phyloP scores from a whole-genome alignment of 768 basidiomycete genomes.

The Serendipita sp. region DNA sequence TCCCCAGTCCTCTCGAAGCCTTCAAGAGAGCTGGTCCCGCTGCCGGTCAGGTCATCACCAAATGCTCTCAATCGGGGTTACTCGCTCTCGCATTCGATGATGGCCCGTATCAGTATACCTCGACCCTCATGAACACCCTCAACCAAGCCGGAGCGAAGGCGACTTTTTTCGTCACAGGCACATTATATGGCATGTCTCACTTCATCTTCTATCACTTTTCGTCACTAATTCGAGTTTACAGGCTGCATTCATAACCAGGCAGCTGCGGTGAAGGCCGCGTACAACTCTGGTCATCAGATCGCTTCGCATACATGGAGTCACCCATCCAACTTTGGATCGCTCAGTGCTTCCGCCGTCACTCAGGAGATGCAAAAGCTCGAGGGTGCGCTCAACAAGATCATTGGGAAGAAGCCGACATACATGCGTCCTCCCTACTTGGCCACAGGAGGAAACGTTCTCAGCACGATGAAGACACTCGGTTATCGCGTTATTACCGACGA shows the following conservation, averaged over 20 bases:
- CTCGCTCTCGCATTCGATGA: constrained; percentile 12
- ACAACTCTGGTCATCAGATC: constrained; percentile 8
- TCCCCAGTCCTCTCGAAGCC: neutral
- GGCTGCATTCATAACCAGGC: neutral
- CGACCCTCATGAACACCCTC: neutral
- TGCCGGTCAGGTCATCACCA: neutral
- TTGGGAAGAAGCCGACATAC: neutral
- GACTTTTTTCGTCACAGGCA: constrained; percentile 9
- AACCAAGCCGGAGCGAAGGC: constrained; percentile 6
- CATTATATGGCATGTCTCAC: constrained; percentile 2
- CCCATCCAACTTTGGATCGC: constrained; percentile 4
- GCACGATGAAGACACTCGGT: neutral
- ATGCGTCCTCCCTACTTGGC: constrained; percentile 4
- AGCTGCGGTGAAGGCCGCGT: neutral
- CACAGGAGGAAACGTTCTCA: neutral
- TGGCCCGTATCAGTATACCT: constrained; percentile 6
- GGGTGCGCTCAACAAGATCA: neutral
- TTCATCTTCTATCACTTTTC: neutral
- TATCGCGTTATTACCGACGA: neutral
- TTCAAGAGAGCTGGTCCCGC: neutral
- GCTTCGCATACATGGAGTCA: constrained; percentile 9
- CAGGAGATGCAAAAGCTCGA: neutral
- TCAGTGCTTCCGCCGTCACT: neutral
- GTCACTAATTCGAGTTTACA: neutral
- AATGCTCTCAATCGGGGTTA: neutral